Evolutionary conservation across 139 green algal genomes (phyloP).

Genomic region (Auxenochlorella pyrenoidosa): DNA sequence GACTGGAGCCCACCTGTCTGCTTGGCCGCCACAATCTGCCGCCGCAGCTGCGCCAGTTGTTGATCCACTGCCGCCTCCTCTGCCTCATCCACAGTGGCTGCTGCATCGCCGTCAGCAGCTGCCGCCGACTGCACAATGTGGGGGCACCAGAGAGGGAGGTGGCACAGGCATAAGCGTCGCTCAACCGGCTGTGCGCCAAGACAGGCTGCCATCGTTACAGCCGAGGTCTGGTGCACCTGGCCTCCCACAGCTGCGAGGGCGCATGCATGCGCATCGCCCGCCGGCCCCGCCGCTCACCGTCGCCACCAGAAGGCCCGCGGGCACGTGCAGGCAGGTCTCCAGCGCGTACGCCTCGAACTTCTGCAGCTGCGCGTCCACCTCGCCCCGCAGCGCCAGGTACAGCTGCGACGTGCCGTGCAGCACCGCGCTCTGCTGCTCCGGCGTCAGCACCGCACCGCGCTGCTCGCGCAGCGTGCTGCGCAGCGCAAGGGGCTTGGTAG

Average conservation of each 20-base stretch:
- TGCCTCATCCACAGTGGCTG: slow-evolving; percentile 13
- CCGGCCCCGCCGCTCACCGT: too few relatives aligned
- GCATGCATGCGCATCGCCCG: too few relatives aligned
- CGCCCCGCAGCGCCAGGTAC: slow-evolving; percentile 23
- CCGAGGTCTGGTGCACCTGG: too few relatives aligned
- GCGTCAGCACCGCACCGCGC: slow-evolving; percentile 10
- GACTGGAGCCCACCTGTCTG: slow-evolving; percentile 8
- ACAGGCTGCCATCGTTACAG: too few relatives aligned
- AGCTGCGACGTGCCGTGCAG: slow-evolving; percentile 41
- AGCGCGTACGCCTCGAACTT: slow-evolving; percentile 53
- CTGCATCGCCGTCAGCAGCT: not conserved
- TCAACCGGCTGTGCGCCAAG: not conserved
- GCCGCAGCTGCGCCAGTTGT: slow-evolving; percentile 28
- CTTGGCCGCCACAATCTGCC: slow-evolving; percentile 33
- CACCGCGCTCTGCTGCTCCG: slow-evolving; percentile 33
- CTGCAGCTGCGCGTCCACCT: slow-evolving; percentile 37
- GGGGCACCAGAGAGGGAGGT: not conserved
- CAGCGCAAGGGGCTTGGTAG: not conserved
- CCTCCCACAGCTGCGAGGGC: too few relatives aligned
- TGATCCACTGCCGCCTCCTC: slow-evolving; percentile 42
- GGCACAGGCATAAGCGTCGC: not conserved
- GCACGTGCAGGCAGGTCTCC: slow-evolving; percentile 49
- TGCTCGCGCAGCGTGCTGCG: slow-evolving; percentile 23
- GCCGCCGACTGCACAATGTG: not conserved
- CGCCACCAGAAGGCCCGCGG: slow-evolving; percentile 38